Evolutionary conservation across 108 stramenopile species (phyloP).

Genomic region (Craspedostauros australis): DNA sequence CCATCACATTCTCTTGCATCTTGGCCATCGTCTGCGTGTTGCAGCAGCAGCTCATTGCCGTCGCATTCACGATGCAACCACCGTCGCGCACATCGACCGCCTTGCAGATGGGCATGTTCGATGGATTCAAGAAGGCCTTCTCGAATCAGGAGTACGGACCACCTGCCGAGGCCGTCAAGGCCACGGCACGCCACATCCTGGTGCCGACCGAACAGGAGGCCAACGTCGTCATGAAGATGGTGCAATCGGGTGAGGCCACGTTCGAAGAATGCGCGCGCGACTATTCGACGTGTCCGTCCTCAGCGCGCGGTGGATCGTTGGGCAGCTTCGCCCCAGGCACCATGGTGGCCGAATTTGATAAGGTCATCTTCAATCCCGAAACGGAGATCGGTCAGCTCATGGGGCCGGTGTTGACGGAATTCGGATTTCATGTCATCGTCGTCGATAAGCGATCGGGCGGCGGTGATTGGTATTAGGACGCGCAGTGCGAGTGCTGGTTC

Average conservation of each 20-base stretch:
- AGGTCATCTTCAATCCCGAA: constrained; percentile 60
- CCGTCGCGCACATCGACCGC: constrained; percentile 6
- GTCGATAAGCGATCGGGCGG: constrained; percentile 75
- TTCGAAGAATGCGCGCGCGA: constrained; percentile 43
- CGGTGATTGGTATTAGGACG: constrained; percentile 26
- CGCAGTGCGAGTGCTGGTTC: no score
- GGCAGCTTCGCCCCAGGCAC: constrained; percentile 68
- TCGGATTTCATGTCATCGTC: constrained; percentile 75
- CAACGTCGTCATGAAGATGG: constrained; percentile 39
- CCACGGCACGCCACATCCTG: constrained; percentile 74
- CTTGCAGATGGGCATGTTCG: constrained; percentile 51
- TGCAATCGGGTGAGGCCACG: constrained; percentile 31
- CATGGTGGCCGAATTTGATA: constrained; percentile 80
- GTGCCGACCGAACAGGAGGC: constrained; percentile 48
- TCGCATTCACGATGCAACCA: no score
- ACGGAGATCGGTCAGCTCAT: constrained; percentile 45
- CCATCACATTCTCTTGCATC: no score
- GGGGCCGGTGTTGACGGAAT: constrained; percentile 57
- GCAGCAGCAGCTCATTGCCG: no score
- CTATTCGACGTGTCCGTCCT: constrained; percentile 68
- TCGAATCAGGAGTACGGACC: constrained; percentile 54
- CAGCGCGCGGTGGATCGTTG: constrained; percentile 52
- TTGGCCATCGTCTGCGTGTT: no score
- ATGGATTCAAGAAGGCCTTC: constrained; percentile 50
- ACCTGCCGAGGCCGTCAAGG: constrained; percentile 67